phyloP scores from a whole-genome alignment of 352 stramenopile species.

The Phytophthora kernoviae region DNA sequence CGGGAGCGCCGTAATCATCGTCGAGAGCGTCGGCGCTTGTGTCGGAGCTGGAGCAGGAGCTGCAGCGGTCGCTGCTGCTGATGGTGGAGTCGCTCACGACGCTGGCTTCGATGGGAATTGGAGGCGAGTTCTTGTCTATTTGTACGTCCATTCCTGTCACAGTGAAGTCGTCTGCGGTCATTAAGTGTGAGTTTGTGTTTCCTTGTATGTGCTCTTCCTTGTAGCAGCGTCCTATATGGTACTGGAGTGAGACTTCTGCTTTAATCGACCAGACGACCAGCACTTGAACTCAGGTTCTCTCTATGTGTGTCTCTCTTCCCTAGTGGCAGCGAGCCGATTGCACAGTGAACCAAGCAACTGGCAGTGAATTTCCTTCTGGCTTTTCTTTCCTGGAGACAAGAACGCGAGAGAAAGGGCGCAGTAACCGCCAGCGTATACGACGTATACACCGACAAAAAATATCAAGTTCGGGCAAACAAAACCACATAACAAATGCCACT shows the following conservation, averaged over 20 bases:
- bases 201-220: too few relatives aligned
- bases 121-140: constrained; percentile 17
- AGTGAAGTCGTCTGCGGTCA: not conserved
- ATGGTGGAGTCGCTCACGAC: constrained; percentile 43
- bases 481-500: too few relatives aligned
- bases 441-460: not conserved
- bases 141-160: constrained; percentile 11
- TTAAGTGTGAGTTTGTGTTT: too few relatives aligned
- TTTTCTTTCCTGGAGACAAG: constrained; percentile 7
- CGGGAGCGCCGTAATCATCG: constrained; percentile 45
- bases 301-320: constrained; percentile 1
- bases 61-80: constrained; percentile 45
- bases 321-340: constrained; percentile 26
- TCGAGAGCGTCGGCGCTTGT: constrained; percentile 35
- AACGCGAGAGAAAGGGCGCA: constrained; percentile 7
- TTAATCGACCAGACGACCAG: constrained; percentile 9
- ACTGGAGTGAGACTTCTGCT: not conserved
- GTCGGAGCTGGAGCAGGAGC: constrained; percentile 37
- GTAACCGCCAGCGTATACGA: constrained; percentile 1
- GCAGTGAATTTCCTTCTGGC: constrained; percentile 1
- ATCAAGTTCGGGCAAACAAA: too few relatives aligned
- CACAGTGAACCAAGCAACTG: constrained; percentile 25
- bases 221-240: too few relatives aligned
- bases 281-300: not conserved
- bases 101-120: constrained; percentile 29